phyloP scores from a whole-genome alignment of 495 filamentous ascomycete species.

The Talaromyces ruber region DNA sequence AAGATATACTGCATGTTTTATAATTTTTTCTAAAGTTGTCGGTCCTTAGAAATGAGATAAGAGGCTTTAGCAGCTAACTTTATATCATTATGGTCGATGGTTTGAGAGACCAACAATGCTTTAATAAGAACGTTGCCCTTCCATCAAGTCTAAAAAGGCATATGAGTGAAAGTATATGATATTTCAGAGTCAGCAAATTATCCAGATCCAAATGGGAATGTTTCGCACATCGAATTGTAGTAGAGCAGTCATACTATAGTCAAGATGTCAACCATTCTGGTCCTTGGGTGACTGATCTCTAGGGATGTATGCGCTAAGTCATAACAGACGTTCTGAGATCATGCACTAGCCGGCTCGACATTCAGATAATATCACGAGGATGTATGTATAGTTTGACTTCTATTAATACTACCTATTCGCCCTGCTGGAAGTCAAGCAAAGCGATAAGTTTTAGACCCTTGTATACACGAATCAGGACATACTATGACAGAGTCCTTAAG shows the following conservation, averaged over 20 bases:
- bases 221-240: not conserved
- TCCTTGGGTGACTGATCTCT: not conserved
- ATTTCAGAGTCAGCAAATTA: not conserved
- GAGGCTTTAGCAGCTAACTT: no score
- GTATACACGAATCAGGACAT: not conserved
- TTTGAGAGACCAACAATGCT: not conserved
- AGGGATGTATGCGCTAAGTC: no score
- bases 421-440: not conserved
- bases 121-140: not conserved
- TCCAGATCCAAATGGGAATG: not conserved
- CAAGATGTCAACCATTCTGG: not conserved
- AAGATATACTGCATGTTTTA: no score
- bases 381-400: not conserved
- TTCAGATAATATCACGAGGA: not conserved
- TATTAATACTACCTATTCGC: not conserved
- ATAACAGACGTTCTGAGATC: no score
- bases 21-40: no score
- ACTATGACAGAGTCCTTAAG: not conserved
- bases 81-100: not conserved
- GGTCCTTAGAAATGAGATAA: no score
- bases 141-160: not conserved
- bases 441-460: not conserved
- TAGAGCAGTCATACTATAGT: not conserved
- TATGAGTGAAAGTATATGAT: not conserved
- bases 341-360: not conserved